Percentiles rank a stretch among this genome's conserved stretches.
These are phyloP conservation scores for California macrophylla DNA, from an alignment of 441 rosid genomes.

Conservation along the genomic window DNA sequence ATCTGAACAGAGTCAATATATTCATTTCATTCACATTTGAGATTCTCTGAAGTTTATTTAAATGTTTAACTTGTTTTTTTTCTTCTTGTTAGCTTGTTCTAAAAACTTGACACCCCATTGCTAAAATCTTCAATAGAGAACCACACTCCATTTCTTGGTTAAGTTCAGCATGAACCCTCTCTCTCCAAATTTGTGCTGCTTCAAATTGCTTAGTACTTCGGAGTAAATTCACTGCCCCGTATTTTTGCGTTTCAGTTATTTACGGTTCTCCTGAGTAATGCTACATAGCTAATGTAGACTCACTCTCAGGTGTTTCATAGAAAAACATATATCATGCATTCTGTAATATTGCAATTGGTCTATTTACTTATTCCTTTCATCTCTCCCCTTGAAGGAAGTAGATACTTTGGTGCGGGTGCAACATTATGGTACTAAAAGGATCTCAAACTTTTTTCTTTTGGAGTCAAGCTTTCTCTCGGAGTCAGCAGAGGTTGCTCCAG, in stretches of 20 bases:
- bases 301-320: not conserved
- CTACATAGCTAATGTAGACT: not conserved
- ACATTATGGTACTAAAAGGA: conserved; percentile 13
- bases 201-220: not conserved
- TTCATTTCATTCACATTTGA: not conserved
- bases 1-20: not conserved
- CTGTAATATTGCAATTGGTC: conserved; percentile 4
- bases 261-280: not conserved
- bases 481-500: conserved; percentile 45
- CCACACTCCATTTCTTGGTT: not conserved
- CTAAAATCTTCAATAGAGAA: not conserved
- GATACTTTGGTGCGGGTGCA: conserved; percentile 25
- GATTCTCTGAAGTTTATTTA: not conserved
- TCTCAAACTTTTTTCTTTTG: conserved; percentile 28
- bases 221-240: not conserved
- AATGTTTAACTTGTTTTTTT: not conserved
- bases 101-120: not conserved
- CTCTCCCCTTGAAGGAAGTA: conserved; percentile 25
- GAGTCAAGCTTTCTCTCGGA: conserved; percentile 63
- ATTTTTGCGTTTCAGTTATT: not conserved
- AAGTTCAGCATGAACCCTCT: not conserved
- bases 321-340: not conserved
- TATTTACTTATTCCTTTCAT: not conserved
- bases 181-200: not conserved
- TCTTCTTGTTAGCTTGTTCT: not conserved